A percentile compares a stretch with the other conserved stretches of the same genome.
Conservation (phyloP, 1,284 basidiomycete species). For the Cutaneotrichosporon mucoides region DNA sequence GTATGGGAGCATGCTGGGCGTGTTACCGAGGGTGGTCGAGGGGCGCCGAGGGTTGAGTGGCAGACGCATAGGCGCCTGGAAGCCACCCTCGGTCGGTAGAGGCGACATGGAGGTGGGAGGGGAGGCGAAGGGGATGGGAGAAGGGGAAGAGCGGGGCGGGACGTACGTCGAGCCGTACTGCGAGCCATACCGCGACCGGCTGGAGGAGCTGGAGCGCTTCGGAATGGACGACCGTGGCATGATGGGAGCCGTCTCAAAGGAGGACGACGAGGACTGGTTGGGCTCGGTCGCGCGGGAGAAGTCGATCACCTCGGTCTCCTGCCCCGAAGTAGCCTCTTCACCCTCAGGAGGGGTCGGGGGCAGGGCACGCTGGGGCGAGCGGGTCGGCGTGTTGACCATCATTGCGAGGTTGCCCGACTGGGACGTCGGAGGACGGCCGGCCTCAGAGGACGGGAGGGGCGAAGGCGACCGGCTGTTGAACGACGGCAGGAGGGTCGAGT, state of each 20-base stretch:
- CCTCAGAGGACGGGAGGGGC: too few relatives aligned
- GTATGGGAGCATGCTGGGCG: conserved; percentile 1
- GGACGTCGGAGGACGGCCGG: too few relatives aligned
- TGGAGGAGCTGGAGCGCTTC: neutral
- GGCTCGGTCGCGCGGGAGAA: conserved; percentile 5
- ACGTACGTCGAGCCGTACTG: too few relatives aligned
- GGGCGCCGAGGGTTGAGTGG: neutral
- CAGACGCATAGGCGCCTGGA: neutral
- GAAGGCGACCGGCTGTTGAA: neutral
- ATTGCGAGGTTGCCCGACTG: too few relatives aligned
- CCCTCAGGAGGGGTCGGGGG: neutral
- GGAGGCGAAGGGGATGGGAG: neutral
- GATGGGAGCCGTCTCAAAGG: neutral
- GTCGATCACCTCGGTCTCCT: conserved; percentile 6
- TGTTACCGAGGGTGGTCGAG: neutral
- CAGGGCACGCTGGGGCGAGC: neutral
- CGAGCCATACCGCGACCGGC: too few relatives aligned
- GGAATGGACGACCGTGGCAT: neutral
- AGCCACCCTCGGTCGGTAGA: neutral
- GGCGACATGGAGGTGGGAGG: neutral
- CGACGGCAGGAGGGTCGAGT: neutral
- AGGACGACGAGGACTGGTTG: too few relatives aligned
- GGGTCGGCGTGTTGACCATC: neutral
- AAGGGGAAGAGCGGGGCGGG: neutral
- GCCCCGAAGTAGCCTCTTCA: too few relatives aligned